A percentile compares a stretch with the other conserved stretches of the same genome.
phyloP scores from a whole-genome alignment of 305 asterid genomes.

The Rubia peregrina region DNA sequence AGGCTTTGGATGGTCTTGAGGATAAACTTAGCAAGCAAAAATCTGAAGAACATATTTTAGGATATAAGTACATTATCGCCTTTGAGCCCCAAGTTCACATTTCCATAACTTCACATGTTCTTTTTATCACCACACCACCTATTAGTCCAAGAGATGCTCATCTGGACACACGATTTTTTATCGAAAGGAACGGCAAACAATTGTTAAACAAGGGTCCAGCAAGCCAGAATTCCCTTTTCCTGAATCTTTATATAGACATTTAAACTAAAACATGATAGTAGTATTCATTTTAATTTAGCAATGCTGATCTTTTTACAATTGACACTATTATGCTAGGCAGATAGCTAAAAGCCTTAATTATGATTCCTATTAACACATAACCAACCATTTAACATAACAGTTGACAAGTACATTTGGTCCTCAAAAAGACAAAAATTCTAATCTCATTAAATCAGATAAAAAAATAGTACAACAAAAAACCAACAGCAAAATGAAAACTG shows the following conservation, averaged over 20 bases:
- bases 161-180: background rate
- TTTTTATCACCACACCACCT: background rate
- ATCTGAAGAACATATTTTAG: background rate
- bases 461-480: constrained; percentile 2
- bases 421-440: background rate
- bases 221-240: background rate
- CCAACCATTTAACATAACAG: background rate
- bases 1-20: background rate
- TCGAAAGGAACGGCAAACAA: background rate
- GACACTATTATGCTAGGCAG: background rate
- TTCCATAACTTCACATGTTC: background rate
- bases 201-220: background rate
- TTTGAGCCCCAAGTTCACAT: background rate
- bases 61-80: background rate
- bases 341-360: background rate
- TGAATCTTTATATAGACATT: background rate
- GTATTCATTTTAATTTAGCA: background rate
- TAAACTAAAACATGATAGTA: background rate
- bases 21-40: background rate
- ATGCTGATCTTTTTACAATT: background rate
- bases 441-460: background rate
- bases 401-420: background rate
- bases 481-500: constrained; percentile 5
- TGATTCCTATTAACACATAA: background rate
- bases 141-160: background rate